Base-by-base conservation (phyloP, 371 early-diverging fungal genomes). In the Batkoa obscura region DNA sequence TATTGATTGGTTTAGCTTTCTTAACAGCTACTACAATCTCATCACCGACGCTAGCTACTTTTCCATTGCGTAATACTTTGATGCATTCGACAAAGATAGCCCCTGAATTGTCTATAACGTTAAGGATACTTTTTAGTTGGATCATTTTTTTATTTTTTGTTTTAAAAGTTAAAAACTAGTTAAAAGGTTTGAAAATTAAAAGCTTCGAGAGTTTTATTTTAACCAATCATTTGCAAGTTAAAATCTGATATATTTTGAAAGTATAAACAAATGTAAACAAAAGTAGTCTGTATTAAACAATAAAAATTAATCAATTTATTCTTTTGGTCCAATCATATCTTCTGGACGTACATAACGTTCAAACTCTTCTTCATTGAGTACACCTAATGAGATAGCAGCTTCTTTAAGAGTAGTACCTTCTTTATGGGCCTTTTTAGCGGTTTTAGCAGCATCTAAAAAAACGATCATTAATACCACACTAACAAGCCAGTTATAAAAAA, bases 91-190 rank as follows among this genome's bases (percentile, higher is more conserved):
- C 95, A 57, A 94, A 66, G 43, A 88, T 71, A 17, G 94, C 95
- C 30, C 93, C 93, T 30, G 93, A 90, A 73, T 94, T 94, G 77
- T 94, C 94, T 66, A 92, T 90, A 53, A 94, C 94, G 64, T 84
- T 82, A 59, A 86, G 66, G 58, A 80, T 73, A 43, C 81, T 79
- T 63, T 88, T 87, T 51, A 86, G 72, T 67, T 84, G 84, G 66
- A 88, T 84, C 88, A 87, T 88, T 56, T 49, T n/a, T n/a, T n/a
- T n/a, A n/a, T n/a, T n/a, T n/a, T n/a, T n/a, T n/a, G n/a, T n/a
- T n/a, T n/a, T n/a, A n/a, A n/a, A n/a, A n/a, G n/a, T n/a, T n/a
- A n/a, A n/a, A n/a, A n/a, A n/a, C n/a, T n/a, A n/a, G n/a, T n/a
- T n/a, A n/a, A n/a, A n/a, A n/a, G n/a, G n/a, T n/a, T n/a, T n/a